Conservation (phyloP, 2,329 filamentous ascomycete species). For the Lachnellula willkommii region DNA sequence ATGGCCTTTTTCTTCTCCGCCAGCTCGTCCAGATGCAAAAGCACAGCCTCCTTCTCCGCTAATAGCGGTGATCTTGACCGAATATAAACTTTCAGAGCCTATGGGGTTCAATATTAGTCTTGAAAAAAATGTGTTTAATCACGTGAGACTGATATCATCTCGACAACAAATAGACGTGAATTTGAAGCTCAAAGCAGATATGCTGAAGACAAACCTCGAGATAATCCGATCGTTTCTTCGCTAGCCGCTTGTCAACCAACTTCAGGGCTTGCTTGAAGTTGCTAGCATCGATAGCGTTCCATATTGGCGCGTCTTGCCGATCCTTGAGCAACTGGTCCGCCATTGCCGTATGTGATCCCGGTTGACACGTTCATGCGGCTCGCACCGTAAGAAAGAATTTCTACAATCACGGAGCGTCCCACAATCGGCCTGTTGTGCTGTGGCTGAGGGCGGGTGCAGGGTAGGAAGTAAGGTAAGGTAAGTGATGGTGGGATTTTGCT, state of each 20-base stretch:
- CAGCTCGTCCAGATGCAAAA: slow-evolving; percentile 26
- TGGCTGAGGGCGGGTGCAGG: no score
- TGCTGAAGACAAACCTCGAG: slow-evolving; percentile 25
- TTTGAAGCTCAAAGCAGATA: neutral
- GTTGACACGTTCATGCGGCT: slow-evolving; percentile 4
- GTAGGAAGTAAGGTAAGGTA: no score
- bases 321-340: slow-evolving; percentile 23
- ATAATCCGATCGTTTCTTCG: slow-evolving; percentile 30
- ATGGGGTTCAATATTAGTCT: slow-evolving; percentile 11
- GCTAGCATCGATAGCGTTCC: slow-evolving; percentile 31
- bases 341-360: slow-evolving; percentile 15
- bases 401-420: no score
- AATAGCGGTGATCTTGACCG: slow-evolving; percentile 21
- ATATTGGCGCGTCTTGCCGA: slow-evolving; percentile 30
- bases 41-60: slow-evolving; percentile 26
- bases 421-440: no score
- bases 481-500: no score
- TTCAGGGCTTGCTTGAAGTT: slow-evolving; percentile 34
- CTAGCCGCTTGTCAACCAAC: slow-evolving; percentile 31
- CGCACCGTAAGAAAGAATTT: no score
- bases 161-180: neutral
- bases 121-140: slow-evolving; percentile 2
- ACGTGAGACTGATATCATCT: slow-evolving; percentile 14
- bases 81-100: slow-evolving; percentile 32
- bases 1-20: slow-evolving; percentile 18